Conservation (phyloP, 2,329 filamentous ascomycete species). For the Diaporthe sp. region DNA sequence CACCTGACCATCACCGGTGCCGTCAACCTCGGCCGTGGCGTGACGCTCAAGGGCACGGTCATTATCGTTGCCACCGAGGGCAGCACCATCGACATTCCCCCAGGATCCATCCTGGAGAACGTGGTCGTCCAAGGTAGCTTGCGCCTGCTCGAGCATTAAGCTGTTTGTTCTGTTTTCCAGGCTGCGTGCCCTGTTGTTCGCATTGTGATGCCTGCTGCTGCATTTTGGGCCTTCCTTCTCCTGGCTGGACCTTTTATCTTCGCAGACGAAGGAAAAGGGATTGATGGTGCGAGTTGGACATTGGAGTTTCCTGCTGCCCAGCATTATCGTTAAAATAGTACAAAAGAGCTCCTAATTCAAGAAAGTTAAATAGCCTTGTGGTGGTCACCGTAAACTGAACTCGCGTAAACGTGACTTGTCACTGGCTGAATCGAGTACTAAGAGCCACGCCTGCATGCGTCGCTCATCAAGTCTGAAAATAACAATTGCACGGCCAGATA, state of each 20-base stretch:
- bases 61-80: slow-evolving; percentile 99
- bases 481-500: too few species aligned
- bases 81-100: slow-evolving; percentile 96
- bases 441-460: background rate
- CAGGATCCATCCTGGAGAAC: slow-evolving; percentile 97
- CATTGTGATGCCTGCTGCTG: slow-evolving; percentile 26
- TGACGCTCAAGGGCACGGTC: slow-evolving; percentile 97
- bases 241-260: background rate
- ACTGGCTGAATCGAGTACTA: background rate
- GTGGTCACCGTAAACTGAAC: too few species aligned
- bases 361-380: slow-evolving; percentile 28
- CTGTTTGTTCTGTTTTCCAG: background rate
- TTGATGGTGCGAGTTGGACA: slow-evolving; percentile 4
- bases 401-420: background rate
- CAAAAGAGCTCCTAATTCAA: slow-evolving; percentile 38
- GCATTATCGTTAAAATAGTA: slow-evolving; percentile 33
- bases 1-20: slow-evolving; percentile 98
- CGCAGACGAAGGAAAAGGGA: slow-evolving; percentile 2
- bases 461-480: too few species aligned
- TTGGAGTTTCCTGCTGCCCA: slow-evolving; percentile 31
- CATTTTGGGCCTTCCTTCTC: slow-evolving; percentile 28
- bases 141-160: slow-evolving; percentile 76
- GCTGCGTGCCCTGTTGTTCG: background rate
- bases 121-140: slow-evolving; percentile 98
- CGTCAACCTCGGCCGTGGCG: slow-evolving; percentile 95